Evolutionary conservation across 129 eudicot genomes (phyloP), one percentile per base, ranked within the genome.

Genomic region (Sambucus nigra): DNA sequence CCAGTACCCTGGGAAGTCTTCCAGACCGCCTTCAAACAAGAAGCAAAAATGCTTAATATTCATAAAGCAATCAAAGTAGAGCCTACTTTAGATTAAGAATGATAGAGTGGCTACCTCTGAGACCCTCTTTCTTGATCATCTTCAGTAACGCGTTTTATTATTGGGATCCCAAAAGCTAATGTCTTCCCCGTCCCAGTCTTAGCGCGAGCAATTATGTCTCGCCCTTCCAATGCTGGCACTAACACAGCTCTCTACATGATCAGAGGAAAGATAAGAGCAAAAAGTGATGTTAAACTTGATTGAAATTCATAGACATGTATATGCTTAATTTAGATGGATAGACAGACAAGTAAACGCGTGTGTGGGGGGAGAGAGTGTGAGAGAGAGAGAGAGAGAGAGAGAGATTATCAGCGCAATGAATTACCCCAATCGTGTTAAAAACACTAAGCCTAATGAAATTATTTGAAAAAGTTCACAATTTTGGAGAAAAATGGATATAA

Each of bases 121-220:
- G 83, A 44, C 44, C 66, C 61, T 61, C 73, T 76, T 73, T 60
- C 92, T 66, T 80, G 78, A 47, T 70, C 79, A 21, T 60, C 80
- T 66, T 82, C 87, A 12, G 76, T 70, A 11, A 91, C 78, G 51
- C 79, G 71, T 66, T 91, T 91, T 44, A 91, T 57, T 14, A 91
- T 79, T 15, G 99, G 99, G 64, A 91, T 91, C 20, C 99, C 99
- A 71, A 91, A 91, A 14, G 99, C 99, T 48, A 91, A 64, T 26
- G 99, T 91, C 65, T 91, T 91, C 51, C 99, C 99, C 0, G 99
- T 91, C 64, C 99, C 99, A 5, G 99, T 91, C 78, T 91, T 91
- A 58, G 99, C 99, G 35, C 99, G 95, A 32, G 89, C 99, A 63
- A 91, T 91, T 52, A 91, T 63, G 73, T 91, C 99, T 52, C 83